Percentiles rank a stretch among this genome's conserved stretches.
phyloP scores from a whole-genome alignment of 805 yeast species.

The Zygosaccharomyces bailii region DNA sequence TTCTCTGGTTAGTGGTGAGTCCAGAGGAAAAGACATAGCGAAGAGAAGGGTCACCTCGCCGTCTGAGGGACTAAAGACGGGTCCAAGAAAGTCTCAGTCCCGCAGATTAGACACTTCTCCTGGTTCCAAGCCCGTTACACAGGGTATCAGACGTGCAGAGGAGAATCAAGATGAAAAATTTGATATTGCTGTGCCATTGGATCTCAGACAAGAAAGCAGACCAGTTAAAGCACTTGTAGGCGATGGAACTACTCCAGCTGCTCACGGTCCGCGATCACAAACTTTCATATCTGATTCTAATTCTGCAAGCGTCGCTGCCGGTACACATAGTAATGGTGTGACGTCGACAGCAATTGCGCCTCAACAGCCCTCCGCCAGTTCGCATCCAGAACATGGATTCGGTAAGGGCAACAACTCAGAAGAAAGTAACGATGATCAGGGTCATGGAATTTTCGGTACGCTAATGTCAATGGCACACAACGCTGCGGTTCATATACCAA shows the following conservation, averaged over 20 bases:
- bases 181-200: not conserved
- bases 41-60: slow-evolving; percentile 19
- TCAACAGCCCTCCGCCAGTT: not conserved
- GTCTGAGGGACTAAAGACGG: not conserved
- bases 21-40: slow-evolving; percentile 19
- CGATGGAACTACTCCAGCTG: not conserved
- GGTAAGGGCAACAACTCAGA: not conserved
- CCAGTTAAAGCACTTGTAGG: not conserved
- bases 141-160: not conserved
- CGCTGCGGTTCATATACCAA: slow-evolving; percentile 39
- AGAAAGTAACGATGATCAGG: slow-evolving; percentile 1
- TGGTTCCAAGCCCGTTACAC: not conserved
- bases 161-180: not conserved
- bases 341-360: not conserved
- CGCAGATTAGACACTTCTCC: not conserved
- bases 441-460: slow-evolving; percentile 40
- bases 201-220: slow-evolving; percentile 1
- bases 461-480: slow-evolving; percentile 47
- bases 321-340: not conserved
- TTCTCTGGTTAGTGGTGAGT: slow-evolving; percentile 1
- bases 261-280: not conserved
- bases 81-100: not conserved
- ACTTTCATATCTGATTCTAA: not conserved
- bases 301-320: not conserved
- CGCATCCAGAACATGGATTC: not conserved